Percentiles rank a stretch among this genome's conserved stretches.
Evolutionary conservation across 805 yeast species (phyloP).

Genomic region (Wickerhamomyces pijperi): DNA sequence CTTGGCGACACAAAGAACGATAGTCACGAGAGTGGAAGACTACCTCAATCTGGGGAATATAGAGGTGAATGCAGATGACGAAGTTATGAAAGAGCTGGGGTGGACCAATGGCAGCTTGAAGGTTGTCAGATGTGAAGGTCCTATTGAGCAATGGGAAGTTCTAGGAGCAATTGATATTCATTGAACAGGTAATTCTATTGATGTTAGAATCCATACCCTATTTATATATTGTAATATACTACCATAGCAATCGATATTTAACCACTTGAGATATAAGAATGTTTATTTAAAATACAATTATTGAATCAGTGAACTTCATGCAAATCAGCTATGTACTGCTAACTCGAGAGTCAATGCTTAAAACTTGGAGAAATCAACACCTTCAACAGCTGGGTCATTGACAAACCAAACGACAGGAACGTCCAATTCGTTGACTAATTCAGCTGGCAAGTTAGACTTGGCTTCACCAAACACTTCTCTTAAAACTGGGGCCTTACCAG

Average conservation of each 20-base stretch:
- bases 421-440: constrained; percentile 52
- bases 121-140: constrained; percentile 62
- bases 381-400: constrained; percentile 62
- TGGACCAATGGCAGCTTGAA: constrained; percentile 59
- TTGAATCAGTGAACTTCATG: too few relatives aligned
- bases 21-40: constrained; percentile 56
- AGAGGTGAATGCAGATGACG: constrained; percentile 3
- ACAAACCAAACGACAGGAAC: constrained; percentile 74
- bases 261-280: too few relatives aligned
- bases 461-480: constrained; percentile 54
- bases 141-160: constrained; percentile 55
- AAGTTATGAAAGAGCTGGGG: constrained; percentile 22
- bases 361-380: constrained; percentile 25
- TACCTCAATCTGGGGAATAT: constrained; percentile 30
- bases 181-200: constrained; percentile 1
- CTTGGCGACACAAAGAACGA: constrained; percentile 51
- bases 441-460: constrained; percentile 50
- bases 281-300: too few relatives aligned
- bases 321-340: too few relatives aligned
- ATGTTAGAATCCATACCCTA: too few relatives aligned
- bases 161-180: constrained; percentile 36
- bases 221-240: too few relatives aligned
- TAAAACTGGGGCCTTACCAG: constrained; percentile 65
- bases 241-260: too few relatives aligned
- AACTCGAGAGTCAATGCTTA: too few relatives aligned